Evolutionary conservation across 805 yeast species (phyloP), one percentile per base, ranked within the genome.

Genomic region (Nakazawaea wickerhamii): DNA sequence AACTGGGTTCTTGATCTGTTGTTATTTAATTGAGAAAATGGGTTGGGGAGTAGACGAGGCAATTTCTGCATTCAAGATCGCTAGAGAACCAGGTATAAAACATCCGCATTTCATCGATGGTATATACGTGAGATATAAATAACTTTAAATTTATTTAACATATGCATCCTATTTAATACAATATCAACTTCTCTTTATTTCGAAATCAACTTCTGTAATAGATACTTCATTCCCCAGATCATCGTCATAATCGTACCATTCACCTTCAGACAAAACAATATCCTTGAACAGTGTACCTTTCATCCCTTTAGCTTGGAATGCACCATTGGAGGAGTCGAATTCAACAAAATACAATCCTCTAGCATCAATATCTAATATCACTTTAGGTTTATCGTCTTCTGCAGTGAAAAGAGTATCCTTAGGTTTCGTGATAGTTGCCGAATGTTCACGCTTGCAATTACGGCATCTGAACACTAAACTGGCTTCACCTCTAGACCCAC

Each of bases 221-320:
- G 90, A 77, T 15, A 89, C 96, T 60, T 91, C 97, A 33, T 68
- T 75, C 10, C 78, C 75, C 6, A 84, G 81, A 50, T 79, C 76
- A 44, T 93, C 98, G 59, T 93, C 98, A 57, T 90, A 93, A 54
- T 93, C 99, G 57, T 81, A 93, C 90, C 96, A 90, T 57, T 93
- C 98, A 41, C 77, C 79, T 20, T 86, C 96, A 28, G 70, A 74
- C 22, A 89, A 65, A 43, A 84, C 93, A 20, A 88, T 73, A 22
- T 84, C 86, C 5, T 55, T 55, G 54, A 84, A 86, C 41, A 57
- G 60, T 8, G 83, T 68, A 2, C 75, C 58, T 11, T 75, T 79
- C 5, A 63, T 68, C 10, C 85, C 84, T 31, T 55, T 63, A 43
- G 84, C 79, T 23, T 57, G 52, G 57, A 84, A 84, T 34, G 58